Evolutionary conservation across 495 filamentous ascomycete genomes (phyloP).

Genomic region (Tuber melanosporum): DNA sequence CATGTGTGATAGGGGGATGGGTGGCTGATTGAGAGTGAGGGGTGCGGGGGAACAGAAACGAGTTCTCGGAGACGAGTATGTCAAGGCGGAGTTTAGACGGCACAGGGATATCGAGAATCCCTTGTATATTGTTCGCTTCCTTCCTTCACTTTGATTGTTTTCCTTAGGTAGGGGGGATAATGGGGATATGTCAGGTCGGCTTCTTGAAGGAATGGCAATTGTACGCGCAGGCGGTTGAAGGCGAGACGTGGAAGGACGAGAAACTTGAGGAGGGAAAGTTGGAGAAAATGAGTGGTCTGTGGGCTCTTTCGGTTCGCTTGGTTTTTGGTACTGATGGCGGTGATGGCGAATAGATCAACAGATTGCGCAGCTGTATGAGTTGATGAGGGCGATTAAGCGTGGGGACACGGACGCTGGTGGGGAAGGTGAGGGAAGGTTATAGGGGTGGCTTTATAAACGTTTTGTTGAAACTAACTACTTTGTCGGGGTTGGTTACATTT

Average conservation of each 20-base stretch:
- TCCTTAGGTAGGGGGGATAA: background rate
- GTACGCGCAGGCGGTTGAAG: conserved; percentile 86
- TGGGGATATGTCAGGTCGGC: conserved; percentile 58
- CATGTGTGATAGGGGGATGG: background rate
- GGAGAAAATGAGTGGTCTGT: conserved; percentile 90
- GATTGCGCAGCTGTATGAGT: conserved; percentile 83
- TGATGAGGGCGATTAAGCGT: conserved; percentile 69
- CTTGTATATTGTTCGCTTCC: conserved; percentile 66
- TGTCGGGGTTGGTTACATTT: background rate
- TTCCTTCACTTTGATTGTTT: background rate
- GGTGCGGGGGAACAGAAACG: conserved; percentile 39
- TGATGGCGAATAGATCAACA: conserved; percentile 64
- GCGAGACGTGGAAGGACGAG: conserved; percentile 70
- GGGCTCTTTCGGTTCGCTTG: background rate
- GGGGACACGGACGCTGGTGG: background rate
- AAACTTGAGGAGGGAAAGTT: conserved; percentile 70
- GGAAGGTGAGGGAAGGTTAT: background rate
- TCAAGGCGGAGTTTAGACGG: conserved; percentile 82
- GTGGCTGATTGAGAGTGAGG: background rate
- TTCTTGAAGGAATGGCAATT: conserved; percentile 95
- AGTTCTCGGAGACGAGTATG: conserved; percentile 78
- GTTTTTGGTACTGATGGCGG: conserved; percentile 10
- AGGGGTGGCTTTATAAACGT: background rate
- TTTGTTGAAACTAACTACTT: background rate
- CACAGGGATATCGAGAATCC: conserved; percentile 83